Percentiles rank a stretch among this genome's conserved stretches.
These are phyloP conservation scores for Boechera divaricarpa DNA, from an alignment of 345 rosid genomes.

Conservation along the genomic window DNA sequence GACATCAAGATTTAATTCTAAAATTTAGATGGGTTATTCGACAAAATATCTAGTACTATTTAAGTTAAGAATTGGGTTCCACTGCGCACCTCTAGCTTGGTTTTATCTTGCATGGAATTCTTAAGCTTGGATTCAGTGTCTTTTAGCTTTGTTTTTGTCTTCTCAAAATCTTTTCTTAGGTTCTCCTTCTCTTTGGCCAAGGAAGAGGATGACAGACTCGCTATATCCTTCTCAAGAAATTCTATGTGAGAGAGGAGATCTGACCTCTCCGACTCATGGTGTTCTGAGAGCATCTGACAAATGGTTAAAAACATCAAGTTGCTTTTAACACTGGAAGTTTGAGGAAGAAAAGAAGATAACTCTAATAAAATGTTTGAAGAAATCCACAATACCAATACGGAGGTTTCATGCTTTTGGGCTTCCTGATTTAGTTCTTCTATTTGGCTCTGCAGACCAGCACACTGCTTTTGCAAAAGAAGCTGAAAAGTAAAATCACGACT, in stretches of 20 bases:
- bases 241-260: slow-evolving; percentile 64
- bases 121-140: slow-evolving; percentile 85
- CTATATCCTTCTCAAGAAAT: slow-evolving; percentile 73
- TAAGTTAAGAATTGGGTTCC: slow-evolving; percentile 6
- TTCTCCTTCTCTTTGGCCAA: slow-evolving; percentile 79
- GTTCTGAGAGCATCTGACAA: slow-evolving; percentile 61
- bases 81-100: slow-evolving; percentile 81
- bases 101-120: slow-evolving; percentile 89
- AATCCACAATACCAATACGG: slow-evolving; percentile 51
- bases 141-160: slow-evolving; percentile 74
- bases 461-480: slow-evolving; percentile 57
- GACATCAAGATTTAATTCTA: slow-evolving; percentile 8
- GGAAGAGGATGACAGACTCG: slow-evolving; percentile 60
- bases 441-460: slow-evolving; percentile 58
- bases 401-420: slow-evolving; percentile 55
- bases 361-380: background rate
- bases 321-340: slow-evolving; percentile 7
- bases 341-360: slow-evolving; percentile 11
- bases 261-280: slow-evolving; percentile 60
- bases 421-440: slow-evolving; percentile 53
- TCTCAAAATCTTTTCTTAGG: slow-evolving; percentile 85
- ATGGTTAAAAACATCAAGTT: slow-evolving; percentile 30
- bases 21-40: slow-evolving; percentile 1
- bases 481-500: slow-evolving; percentile 45
- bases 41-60: slow-evolving; percentile 13